Conservation (phyloP, 1,284 basidiomycete species). For the Lignosus rhinocerotis region DNA sequence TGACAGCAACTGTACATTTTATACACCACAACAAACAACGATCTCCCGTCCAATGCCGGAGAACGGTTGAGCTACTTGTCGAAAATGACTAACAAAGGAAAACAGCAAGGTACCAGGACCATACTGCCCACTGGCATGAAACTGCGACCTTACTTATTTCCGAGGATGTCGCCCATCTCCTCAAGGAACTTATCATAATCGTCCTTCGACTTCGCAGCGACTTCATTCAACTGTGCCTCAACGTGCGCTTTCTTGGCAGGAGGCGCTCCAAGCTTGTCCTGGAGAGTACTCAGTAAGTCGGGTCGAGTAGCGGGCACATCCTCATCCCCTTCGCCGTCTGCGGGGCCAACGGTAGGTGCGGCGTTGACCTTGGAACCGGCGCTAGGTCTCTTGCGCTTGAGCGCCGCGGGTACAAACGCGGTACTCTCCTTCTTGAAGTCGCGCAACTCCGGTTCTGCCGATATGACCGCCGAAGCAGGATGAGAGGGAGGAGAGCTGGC, state of each 20-base stretch:
- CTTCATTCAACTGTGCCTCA: constrained; percentile 7
- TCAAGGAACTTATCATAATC: constrained; percentile 78
- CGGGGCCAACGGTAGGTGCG: constrained; percentile 51
- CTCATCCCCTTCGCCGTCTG: constrained; percentile 35
- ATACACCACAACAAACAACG: no score
- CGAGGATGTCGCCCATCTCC: constrained; percentile 64
- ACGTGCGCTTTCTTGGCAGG: constrained; percentile 36
- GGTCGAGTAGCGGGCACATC: constrained; percentile 45
- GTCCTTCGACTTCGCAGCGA: constrained; percentile 48
- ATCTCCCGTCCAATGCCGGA: no score
- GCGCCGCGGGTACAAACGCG: constrained; percentile 76
- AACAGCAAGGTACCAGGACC: no score
- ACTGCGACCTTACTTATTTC: neutral
- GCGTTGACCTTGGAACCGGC: constrained; percentile 54
- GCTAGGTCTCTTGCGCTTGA: constrained; percentile 63
- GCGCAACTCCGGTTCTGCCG: constrained; percentile 81
- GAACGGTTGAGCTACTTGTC: no score
- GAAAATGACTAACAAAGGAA: no score
- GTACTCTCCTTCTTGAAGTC: constrained; percentile 93
- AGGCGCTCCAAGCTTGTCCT: constrained; percentile 48
- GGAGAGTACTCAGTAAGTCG: constrained; percentile 64
- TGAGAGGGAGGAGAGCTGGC: constrained; percentile 12
- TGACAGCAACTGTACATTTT: no score
- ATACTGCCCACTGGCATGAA: no score
- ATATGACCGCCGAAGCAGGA: constrained; percentile 64